Conservation (phyloP, 2,329 filamentous ascomycete species). For the Simplicillium sp. region DNA sequence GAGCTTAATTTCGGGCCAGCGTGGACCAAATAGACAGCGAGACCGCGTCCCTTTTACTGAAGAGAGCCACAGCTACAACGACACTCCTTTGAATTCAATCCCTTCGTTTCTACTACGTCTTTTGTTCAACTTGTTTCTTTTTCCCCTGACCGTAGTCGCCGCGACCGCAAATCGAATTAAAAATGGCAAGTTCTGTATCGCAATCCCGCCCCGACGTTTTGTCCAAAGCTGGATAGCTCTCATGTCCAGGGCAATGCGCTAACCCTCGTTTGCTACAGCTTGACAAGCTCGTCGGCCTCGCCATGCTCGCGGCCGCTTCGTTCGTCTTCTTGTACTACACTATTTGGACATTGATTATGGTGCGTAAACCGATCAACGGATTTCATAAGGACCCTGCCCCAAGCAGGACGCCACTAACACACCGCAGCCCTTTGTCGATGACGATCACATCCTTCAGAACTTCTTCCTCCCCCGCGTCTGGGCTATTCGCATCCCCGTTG, state of each 20-base stretch:
- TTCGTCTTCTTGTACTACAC: slow-evolving; percentile 79
- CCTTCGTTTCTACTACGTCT: background rate
- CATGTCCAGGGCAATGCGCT: too few species aligned
- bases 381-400: too few species aligned
- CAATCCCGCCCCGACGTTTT: too few species aligned
- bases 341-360: slow-evolving; percentile 96
- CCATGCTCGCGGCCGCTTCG: slow-evolving; percentile 58
- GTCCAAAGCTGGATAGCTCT: too few species aligned
- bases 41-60: background rate
- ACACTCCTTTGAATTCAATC: slow-evolving; percentile 2
- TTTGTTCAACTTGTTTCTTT: background rate
- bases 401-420: background rate
- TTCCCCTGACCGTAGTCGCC: slow-evolving; percentile 5
- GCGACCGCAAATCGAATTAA: too few species aligned
- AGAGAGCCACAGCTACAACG: background rate
- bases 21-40: background rate
- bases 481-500: slow-evolving; percentile 97
- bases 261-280: slow-evolving; percentile 46
- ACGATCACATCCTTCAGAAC: slow-evolving; percentile 84
- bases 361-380: slow-evolving; percentile 29
- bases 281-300: slow-evolving; percentile 68
- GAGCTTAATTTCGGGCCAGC: slow-evolving; percentile 1
- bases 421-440: slow-evolving; percentile 86
- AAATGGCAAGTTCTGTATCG: too few species aligned
- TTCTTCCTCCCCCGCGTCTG: slow-evolving; percentile 96